These are phyloP conservation scores for Pseudogymnoascus sp. DNA, from an alignment of 2,329 filamentous ascomycete genomes.

Conservation along the genomic window DNA sequence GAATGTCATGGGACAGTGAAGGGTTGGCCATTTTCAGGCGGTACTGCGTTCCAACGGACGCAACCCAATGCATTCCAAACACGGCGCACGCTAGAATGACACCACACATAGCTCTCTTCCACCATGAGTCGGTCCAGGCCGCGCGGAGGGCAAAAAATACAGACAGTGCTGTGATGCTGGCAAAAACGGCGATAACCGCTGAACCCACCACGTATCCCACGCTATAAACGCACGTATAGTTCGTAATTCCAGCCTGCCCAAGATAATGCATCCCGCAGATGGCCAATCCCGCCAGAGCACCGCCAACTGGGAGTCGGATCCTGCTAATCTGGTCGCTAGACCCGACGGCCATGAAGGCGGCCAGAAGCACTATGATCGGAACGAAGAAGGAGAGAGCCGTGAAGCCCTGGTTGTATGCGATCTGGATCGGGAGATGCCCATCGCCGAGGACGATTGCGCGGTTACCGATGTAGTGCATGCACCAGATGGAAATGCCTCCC, in stretches of 20 bases:
- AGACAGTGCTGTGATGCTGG: conserved; percentile 61
- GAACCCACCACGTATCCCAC: conserved; percentile 51
- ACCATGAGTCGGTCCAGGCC: conserved; percentile 72
- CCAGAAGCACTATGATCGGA: conserved; percentile 65
- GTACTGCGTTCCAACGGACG: conserved; percentile 64
- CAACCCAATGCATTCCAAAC: conserved; percentile 84
- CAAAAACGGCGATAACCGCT: conserved; percentile 63
- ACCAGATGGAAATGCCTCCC: conserved; percentile 70
- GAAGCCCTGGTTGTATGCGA: conserved; percentile 64
- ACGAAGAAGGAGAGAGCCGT: conserved; percentile 75
- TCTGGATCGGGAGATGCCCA: conserved; percentile 56
- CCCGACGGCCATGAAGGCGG: conserved; percentile 65
- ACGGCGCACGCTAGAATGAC: conserved; percentile 65
- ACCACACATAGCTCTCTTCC: conserved; percentile 63
- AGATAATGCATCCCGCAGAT: conserved; percentile 85
- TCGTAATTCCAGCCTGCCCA: conserved; percentile 74
- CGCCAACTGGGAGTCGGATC: conserved; percentile 54
- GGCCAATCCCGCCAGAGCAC: conserved; percentile 63
- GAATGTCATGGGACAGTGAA: conserved; percentile 35
- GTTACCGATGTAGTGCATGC: conserved; percentile 79
- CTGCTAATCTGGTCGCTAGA: conserved; percentile 50
- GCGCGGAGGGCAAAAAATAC: conserved; percentile 73
- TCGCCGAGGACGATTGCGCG: conserved; percentile 65
- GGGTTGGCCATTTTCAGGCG: conserved; percentile 43
- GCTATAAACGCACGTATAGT: conserved; percentile 65